Conservation (phyloP, 2,329 filamentous ascomycete species). For the Tolypocladium endophyticum region DNA sequence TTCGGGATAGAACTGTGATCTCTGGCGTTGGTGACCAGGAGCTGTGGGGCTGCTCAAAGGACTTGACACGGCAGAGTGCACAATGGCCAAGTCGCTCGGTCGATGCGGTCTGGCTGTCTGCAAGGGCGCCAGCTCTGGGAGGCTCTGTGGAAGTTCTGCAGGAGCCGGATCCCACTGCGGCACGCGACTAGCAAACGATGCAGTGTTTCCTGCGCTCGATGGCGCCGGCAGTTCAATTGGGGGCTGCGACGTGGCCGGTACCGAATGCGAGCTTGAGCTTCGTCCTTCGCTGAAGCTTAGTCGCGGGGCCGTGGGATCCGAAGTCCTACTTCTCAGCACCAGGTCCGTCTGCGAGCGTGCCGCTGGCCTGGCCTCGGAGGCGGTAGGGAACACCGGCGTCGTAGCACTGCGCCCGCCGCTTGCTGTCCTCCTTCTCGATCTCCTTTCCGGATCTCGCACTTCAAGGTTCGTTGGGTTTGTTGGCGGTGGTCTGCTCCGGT, state of each 20-base stretch:
- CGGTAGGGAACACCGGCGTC: slow-evolving; percentile 30
- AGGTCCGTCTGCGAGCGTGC: slow-evolving; percentile 59
- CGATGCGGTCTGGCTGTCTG: slow-evolving; percentile 17
- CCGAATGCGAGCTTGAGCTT: slow-evolving; percentile 27
- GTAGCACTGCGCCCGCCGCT: slow-evolving; percentile 47
- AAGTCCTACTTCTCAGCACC: slow-evolving; percentile 27
- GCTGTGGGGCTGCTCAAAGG: slow-evolving; percentile 21
- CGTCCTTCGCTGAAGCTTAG: slow-evolving; percentile 31
- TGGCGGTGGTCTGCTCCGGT: slow-evolving; percentile 40
- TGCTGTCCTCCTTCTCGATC: slow-evolving; percentile 36
- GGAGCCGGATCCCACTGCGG: slow-evolving; percentile 14
- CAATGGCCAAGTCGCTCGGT: slow-evolving; percentile 29
- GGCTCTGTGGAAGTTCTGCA: neutral
- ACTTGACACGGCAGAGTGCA: slow-evolving; percentile 19
- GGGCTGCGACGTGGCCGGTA: slow-evolving; percentile 13
- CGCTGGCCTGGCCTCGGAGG: slow-evolving; percentile 36
- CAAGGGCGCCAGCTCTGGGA: slow-evolving; percentile 11
- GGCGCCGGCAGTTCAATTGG: slow-evolving; percentile 10
- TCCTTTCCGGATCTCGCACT: slow-evolving; percentile 16
- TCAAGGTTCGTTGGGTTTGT: slow-evolving; percentile 18
- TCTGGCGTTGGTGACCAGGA: slow-evolving; percentile 26
- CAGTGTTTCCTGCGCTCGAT: slow-evolving; percentile 10
- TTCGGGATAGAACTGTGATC: slow-evolving; percentile 50
- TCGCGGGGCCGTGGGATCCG: slow-evolving; percentile 25
- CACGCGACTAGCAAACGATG: slow-evolving; percentile 26